Base-by-base conservation (phyloP, 805 yeast species). In the Spencermartinsiella europaea region DNA sequence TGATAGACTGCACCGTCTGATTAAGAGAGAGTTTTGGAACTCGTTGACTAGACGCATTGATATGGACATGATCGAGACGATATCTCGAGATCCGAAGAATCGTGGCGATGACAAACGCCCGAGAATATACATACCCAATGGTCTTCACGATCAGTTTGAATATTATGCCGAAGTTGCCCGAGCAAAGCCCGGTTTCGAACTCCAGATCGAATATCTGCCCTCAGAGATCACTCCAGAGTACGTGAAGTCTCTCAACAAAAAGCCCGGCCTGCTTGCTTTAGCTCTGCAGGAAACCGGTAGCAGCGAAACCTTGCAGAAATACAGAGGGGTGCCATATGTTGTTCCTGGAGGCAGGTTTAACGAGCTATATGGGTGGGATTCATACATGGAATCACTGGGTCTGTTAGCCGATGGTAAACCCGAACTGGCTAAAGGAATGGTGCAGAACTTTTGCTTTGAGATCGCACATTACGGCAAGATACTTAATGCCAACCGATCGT, bases 281-380 rank as follows among this genome's bases (percentile, higher is more conserved):
- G 95, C 91, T 1, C 77, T 85, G 72, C 74, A 73, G 50, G 41
- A 38, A 5, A 66, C 74, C 1, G 77, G 80, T 47, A 25, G 31
- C 31, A 76, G 77, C 35, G 62, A 60, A 15, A 71, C 74, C 12
- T 56, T 83, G 40, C 31, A 27, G 8, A 47, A 47, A 12, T 36
- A 27, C 7, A 70, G 75, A 34, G 87, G 89, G 17, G 80, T 76
- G 58, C 96, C 95, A 0, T 91, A 91, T 64, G 85, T 87, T 15
- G 98, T 91, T 20, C 99, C 99, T 1, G 99, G 99, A 15, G 98
- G 99, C 19, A 73, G 99, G 53, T 91, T 91, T 67, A 93, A 93
- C 68, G 99, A 91, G 67, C 75, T 89, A 48, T 91, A 93, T 60
- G 99, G 98, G 14, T 91, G 99, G 99, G 99, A 91, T 64, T 88